phyloP scores from a whole-genome alignment of 2,329 filamentous ascomycete species.

The Beauveria australis region DNA sequence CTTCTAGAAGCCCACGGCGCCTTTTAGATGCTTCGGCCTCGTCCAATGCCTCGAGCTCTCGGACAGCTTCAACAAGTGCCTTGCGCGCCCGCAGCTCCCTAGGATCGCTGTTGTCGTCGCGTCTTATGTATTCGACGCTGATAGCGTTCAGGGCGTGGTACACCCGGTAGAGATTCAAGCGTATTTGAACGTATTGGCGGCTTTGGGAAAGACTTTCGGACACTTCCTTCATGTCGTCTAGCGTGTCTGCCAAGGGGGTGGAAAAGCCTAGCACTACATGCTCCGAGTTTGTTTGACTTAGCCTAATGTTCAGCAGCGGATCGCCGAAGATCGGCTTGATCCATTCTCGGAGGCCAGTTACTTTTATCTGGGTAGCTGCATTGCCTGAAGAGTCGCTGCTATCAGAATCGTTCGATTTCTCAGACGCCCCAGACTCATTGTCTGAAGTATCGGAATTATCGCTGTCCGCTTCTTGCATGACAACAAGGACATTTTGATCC shows the following conservation, averaged over 20 bases:
- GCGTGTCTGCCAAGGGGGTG: slow-evolving; percentile 13
- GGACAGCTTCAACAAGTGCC: slow-evolving; percentile 39
- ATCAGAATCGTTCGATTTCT: background rate
- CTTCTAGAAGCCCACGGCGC: slow-evolving; percentile 30
- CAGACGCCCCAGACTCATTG: background rate
- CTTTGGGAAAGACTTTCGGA: slow-evolving; percentile 31
- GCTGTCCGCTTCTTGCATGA: background rate
- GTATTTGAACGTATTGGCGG: slow-evolving; percentile 31
- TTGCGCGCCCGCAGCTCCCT: slow-evolving; percentile 46
- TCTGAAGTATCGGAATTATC: background rate
- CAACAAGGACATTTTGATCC: slow-evolving; percentile 42
- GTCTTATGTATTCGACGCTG: slow-evolving; percentile 48
- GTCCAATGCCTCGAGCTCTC: slow-evolving; percentile 34
- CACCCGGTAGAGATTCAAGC: slow-evolving; percentile 49
- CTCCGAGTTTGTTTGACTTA: slow-evolving; percentile 35
- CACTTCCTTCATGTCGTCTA: background rate
- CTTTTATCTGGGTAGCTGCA: slow-evolving; percentile 17
- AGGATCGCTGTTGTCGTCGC: slow-evolving; percentile 36
- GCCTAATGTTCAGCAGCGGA: slow-evolving; percentile 43
- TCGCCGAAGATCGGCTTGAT: slow-evolving; percentile 52
- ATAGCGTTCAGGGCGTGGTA: slow-evolving; percentile 47
- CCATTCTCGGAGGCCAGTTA: slow-evolving; percentile 51
- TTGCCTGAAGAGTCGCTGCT: background rate
- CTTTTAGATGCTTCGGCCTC: slow-evolving; percentile 22
- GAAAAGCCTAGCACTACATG: slow-evolving; percentile 42